Base-by-base conservation (phyloP, 768 basidiomycete species). In the Boletus subcaerulescens region DNA sequence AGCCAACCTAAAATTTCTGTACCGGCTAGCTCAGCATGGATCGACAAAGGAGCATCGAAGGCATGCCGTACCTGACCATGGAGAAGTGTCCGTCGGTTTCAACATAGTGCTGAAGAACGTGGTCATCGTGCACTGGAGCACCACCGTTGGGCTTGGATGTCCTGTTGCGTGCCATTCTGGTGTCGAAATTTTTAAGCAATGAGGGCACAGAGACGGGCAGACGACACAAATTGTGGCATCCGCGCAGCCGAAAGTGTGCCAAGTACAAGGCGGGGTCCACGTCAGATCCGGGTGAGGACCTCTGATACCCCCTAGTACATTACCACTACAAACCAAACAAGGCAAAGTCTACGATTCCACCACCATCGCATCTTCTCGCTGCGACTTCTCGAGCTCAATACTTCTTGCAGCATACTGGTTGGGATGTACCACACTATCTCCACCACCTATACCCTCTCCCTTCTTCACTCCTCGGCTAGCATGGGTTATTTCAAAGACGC, bases 61-160 rank as follows among this genome's bases (percentile, higher is more conserved):
- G 24, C 31, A 55, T 52, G 53, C 46, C 55, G 55, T 68, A 95
- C 96, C 96, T 87, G 72, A 98, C 97, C 51, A 99, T 85, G 20
- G 93, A 94, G 73, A 99, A 99, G 75, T 99, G 97, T 20, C 97
- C 93, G 55, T 94, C 87, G 22, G 90, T 88, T 59, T 94, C 86
- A 61, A 87, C 76, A 67, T 95, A 96, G 65, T 93, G 86, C 63
- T 87, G 87, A 45, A 95, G 76, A 48, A 79, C 82, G 45, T 81
- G 22, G 31, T 35, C 41, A 24, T 60, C 48, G 13, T 57, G 46
- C 24, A 1, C 52, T 45, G 57, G 43, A 9, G 48, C 24, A 26
- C 13, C 39, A 35, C 67, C 62, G n/a, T 69, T 71, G 3, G 24
- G 26, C 17, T 61, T 59, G 35, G 60, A 64, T 45, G 71, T 69